These are phyloP conservation scores for Neurospora crassa DNA, from an alignment of 2,329 filamentous ascomycete species.

Conservation along the genomic window DNA sequence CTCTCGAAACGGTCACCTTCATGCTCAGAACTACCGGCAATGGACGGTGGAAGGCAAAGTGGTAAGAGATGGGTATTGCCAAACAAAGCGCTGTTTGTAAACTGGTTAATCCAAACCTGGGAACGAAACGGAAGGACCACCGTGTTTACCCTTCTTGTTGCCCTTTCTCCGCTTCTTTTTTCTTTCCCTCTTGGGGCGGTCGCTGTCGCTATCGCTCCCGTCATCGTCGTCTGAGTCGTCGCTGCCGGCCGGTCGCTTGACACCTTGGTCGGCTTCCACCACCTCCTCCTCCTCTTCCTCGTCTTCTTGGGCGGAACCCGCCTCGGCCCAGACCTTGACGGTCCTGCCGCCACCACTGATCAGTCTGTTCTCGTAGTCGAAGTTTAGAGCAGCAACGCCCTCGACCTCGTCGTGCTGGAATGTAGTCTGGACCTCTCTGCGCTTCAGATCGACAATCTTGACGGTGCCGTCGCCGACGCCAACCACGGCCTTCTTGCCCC, in stretches of 20 bases:
- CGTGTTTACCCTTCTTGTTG: slow-evolving; percentile 15
- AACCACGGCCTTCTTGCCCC: slow-evolving; percentile 64
- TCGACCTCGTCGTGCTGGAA: slow-evolving; percentile 78
- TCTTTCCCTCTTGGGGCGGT: slow-evolving; percentile 13
- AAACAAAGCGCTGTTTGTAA: background rate
- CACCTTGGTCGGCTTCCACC: slow-evolving; percentile 26
- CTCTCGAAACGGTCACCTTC: background rate
- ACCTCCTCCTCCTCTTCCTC: slow-evolving; percentile 42
- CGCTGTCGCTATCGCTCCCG: slow-evolving; percentile 34
- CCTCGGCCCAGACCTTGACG: slow-evolving; percentile 83
- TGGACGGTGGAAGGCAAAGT: background rate
- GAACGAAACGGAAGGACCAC: slow-evolving; percentile 15
- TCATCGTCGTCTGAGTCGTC: slow-evolving; percentile 36
- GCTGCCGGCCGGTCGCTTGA: slow-evolving; percentile 37
- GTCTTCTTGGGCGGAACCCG: slow-evolving; percentile 34
- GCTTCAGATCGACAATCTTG: slow-evolving; percentile 64
- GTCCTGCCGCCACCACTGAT: slow-evolving; percentile 80
- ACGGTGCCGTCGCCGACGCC: slow-evolving; percentile 75
- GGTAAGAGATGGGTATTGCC: background rate
- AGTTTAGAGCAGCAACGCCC: slow-evolving; percentile 69
- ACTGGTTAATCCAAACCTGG: slow-evolving; percentile 23
- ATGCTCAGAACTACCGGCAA: background rate
- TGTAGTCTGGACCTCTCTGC: slow-evolving; percentile 60
- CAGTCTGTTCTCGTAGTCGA: slow-evolving; percentile 78
- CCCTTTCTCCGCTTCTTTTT: slow-evolving; percentile 27